Evolutionary conservation across 345 rosid genomes (phyloP), one percentile per base, ranked within the genome.

Genomic region (Brassica incana): DNA sequence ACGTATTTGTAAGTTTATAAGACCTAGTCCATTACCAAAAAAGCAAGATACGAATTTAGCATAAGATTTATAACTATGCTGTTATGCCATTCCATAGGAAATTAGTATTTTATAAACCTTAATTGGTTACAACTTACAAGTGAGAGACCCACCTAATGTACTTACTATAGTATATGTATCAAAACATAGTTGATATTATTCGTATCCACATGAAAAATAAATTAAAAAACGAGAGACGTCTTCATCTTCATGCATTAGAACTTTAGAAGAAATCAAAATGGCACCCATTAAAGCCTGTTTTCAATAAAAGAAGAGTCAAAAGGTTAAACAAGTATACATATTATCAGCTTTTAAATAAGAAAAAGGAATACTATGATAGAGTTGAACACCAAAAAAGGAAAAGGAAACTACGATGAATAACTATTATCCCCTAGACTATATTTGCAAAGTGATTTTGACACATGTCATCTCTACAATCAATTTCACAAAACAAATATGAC

Each of bases 261-360:
- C 71, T 67, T 81, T 71, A 77, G 71, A 77, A 52, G 81, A 66
- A 81, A 76, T 81, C 81, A 77, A 81, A 89, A 82, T 86, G 89
- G 85, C 92, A 89, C 25, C 88, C 89, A 73, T 85, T 84, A 79
- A 77, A 86, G 77, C 90, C 92, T 89, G 87, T 10, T 18, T 33
- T 70, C 58, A 4, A 70, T 36, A 43, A 12, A 43, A 2, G 15
- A 76, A 71, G 5, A 5, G 38, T 20, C 23, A 43, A 32, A 72
- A 54, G 18, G 25, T 11, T 45, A 58, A 76, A 23, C 5, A 6
- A 35, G 32, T 38, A 20, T 61, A n/a, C 14, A 29, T 40, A 27
- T 27, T 29, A 45, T 61, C 8, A 69, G 9, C 15, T 23, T 29
- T 30, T 15, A 8, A 23, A 29, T 29, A 56, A 5, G 2, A 15